These are phyloP conservation scores for Kwoniella botswanensis DNA, from an alignment of 768 basidiomycete genomes.

Conservation along the genomic window DNA sequence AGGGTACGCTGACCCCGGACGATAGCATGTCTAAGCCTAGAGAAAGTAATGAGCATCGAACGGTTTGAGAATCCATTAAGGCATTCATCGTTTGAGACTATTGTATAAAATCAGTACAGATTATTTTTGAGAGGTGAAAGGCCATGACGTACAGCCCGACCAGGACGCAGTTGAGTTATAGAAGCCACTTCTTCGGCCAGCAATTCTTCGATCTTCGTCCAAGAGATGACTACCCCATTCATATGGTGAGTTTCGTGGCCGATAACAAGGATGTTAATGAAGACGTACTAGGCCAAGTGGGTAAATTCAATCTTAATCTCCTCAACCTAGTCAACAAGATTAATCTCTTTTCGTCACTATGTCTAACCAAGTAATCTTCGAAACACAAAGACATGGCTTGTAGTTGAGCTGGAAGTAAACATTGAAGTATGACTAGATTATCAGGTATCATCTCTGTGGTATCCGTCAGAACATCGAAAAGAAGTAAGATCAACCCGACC, in stretches of 20 bases:
- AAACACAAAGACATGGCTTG: conserved; percentile 37
- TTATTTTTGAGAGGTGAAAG: too few relatives aligned
- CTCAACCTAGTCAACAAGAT: conserved; percentile 25
- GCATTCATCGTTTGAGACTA: conserved; percentile 36
- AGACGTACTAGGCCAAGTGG: conserved; percentile 36
- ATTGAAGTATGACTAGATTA: conserved; percentile 24
- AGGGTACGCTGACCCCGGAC: conserved; percentile 29
- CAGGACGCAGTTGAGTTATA: conserved; percentile 27
- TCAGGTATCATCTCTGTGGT: conserved; percentile 25
- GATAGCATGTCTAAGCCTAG: conserved; percentile 43
- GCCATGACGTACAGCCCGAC: conserved; percentile 25
- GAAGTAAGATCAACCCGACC: conserved; percentile 31
- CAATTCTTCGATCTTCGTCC: conserved; percentile 42
- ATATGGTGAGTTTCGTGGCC: too few relatives aligned
- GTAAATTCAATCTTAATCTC: conserved; percentile 17
- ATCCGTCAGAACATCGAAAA: conserved; percentile 39
- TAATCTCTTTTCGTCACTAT: conserved; percentile 41
- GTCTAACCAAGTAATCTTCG: conserved; percentile 36
- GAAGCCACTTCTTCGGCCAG: conserved; percentile 35
- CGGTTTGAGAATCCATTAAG: conserved; percentile 35
- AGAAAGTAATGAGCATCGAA: conserved; percentile 34
- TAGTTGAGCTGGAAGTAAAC: conserved; percentile 33
- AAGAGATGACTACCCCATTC: conserved; percentile 35
- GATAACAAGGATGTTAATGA: neutral
- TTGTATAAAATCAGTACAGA: neutral